Conservation (phyloP, 176 grass and related monocot species). For the Themeda triandra region DNA sequence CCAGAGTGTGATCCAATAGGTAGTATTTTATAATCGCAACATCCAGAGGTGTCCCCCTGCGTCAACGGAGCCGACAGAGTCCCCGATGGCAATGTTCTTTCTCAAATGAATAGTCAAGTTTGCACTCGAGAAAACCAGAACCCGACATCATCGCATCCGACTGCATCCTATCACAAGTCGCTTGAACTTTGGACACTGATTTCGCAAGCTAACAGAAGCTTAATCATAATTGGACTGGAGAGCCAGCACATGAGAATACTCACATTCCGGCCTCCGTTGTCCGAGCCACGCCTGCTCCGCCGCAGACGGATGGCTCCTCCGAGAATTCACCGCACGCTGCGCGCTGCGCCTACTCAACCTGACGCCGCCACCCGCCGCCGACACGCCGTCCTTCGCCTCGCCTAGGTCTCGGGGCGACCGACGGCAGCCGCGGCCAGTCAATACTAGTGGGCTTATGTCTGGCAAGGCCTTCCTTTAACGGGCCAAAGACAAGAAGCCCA, state of each 20-base stretch:
- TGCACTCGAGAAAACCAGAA: neutral
- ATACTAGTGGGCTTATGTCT: too few species aligned
- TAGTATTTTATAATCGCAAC: too few species aligned
- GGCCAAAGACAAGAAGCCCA: too few species aligned
- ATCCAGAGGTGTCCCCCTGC: neutral
- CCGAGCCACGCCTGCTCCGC: too few species aligned
- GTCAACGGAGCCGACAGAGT: too few species aligned
- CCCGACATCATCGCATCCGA: neutral
- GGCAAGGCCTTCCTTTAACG: too few species aligned
- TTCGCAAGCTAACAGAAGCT: neutral
- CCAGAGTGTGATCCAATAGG: neutral
- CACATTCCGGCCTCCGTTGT: neutral
- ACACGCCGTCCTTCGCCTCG: neutral
- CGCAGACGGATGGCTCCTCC: neutral
- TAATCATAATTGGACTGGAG: neutral
- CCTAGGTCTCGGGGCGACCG: neutral
- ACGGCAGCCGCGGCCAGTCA: too few species aligned
- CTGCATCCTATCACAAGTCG: neutral
- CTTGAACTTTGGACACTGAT: neutral
- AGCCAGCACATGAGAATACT: neutral
- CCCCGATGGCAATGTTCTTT: too few species aligned
- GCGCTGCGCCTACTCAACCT: too few species aligned
- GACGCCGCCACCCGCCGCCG: too few species aligned
- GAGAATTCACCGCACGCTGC: neutral
- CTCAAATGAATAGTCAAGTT: neutral